Evolutionary conservation across 441 rosid species (phyloP).

Genomic region (Melastoma candidum): DNA sequence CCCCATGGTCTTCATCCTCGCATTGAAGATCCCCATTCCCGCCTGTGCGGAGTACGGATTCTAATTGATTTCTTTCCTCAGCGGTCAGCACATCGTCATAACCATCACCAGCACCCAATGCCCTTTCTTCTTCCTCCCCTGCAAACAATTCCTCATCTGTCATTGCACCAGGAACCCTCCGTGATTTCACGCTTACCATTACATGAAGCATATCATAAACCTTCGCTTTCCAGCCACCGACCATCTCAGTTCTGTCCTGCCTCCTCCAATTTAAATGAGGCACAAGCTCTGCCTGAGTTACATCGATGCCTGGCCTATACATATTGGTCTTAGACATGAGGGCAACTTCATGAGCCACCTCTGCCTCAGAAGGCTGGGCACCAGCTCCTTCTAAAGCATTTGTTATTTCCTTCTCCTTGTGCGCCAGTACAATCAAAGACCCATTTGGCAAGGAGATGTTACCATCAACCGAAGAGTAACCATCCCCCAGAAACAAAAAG

Average conservation of each 20-base stretch:
- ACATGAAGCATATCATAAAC: constrained; percentile 96
- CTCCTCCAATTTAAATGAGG: constrained; percentile 95
- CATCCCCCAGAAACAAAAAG: constrained; percentile 83
- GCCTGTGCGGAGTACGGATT: constrained; percentile 53
- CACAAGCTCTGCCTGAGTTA: constrained; percentile 90
- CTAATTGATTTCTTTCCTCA: constrained; percentile 78
- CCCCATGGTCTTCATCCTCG: constrained; percentile 67
- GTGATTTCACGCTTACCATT: constrained; percentile 96
- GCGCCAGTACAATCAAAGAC: constrained; percentile 86
- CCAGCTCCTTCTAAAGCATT: constrained; percentile 99
- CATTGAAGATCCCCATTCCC: constrained; percentile 55
- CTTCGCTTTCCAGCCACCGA: constrained; percentile 95
- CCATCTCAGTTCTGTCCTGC: constrained; percentile 90
- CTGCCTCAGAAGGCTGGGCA: constrained; percentile 83
- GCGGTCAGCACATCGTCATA: constrained; percentile 77
- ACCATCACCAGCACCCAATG: constrained; percentile 52
- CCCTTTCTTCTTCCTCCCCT: constrained; percentile 61
- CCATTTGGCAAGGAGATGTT: constrained; percentile 62
- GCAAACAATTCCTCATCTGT: constrained; percentile 95
- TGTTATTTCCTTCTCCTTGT: constrained; percentile 92
- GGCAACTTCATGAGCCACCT: constrained; percentile 91
- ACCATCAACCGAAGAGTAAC: constrained; percentile 69
- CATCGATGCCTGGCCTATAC: constrained; percentile 99
- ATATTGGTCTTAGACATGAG: constrained; percentile 96
- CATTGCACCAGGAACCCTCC: constrained; percentile 99